Evolutionary conservation across 345 rosid genomes (phyloP), one percentile per base, ranked within the genome.

Genomic region (Euphorbia peplus): DNA sequence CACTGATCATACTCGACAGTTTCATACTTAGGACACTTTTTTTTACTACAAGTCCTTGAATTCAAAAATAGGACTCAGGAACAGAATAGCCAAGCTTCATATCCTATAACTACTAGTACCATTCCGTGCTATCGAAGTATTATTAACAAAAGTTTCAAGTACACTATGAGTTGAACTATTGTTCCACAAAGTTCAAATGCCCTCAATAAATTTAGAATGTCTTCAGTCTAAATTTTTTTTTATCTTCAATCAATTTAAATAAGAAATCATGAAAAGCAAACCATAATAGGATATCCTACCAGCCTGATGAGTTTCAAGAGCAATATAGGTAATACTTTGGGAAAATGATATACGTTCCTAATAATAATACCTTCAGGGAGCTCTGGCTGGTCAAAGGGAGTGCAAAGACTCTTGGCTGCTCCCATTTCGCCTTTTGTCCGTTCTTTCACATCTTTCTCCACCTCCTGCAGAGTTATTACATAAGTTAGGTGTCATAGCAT

Each of bases 301-400:
- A 13, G 30, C 41, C 8, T 21, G 7, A 21, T 0, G 11, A 12
- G 14, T 6, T 52, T 52, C 48, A 5, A 9, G 15, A 21, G 69
- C 60, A 66, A 21, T 21, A 13, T 32, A 12, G 46, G 15, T 22
- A 11, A 0, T 22, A 35, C 12, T 21, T 19, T 8, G 14, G 9
- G n/a, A 52, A 52, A 6, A 65, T 30, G 14, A 52, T 30, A 32
- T 16, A 1, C 5, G 56, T 19, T 52, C 25, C 25, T 52, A 52
- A 15, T 41, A 52, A 15, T 41, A 11, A 14, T 76, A 88, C 95
- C 88, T 85, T 83, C 87, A 8, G 88, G 88, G 66, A 86, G 92
- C 71, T 91, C 96, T 21, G 93, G 96, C 93, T 95, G 99, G 3
- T 91, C 95, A 72, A 91, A 87, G 66, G 97, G 96, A 60, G 95